Evolutionary conservation across 495 filamentous ascomycete species (phyloP), one percentile per base, ranked within the genome.

Genomic region (Lasiosphaeria hispida): DNA sequence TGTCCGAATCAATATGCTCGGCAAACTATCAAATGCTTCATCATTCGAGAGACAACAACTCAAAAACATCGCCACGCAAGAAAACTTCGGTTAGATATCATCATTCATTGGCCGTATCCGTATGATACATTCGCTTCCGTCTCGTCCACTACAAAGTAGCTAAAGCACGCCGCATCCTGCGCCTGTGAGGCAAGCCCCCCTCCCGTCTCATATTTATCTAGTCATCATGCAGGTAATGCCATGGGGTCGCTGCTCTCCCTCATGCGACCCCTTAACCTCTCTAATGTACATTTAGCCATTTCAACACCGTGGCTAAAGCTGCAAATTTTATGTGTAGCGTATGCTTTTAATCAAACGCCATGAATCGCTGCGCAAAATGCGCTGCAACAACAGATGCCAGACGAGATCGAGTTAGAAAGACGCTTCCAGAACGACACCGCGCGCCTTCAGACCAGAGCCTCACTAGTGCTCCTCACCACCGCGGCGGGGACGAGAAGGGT

Each of bases 321-420:
- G 51, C 41, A 53, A 55, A 66, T 41, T 39, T 48, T 23, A 40
- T 53, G 52, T 36, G 47, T 49, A 57, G 58, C 42, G 52, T 34
- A 65, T 56, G 60, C 50, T 51, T 64, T 50, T 53, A 34, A 53
- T 56, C 34, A 68, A 30, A 68, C 65, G 65, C 65, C 63, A 40
- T 56, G 49, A 57, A 33, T 62, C 37, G 51, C 57, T 34, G 53
- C 42, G 47, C 57, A 48, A 60, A 62, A 62, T 52, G 52, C 53
- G 45, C 59, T 42, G 52, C 57, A 34, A 58, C 52, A 58, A 53
- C 43, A 64, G 62, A 64, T 61, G 54, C 36, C 40, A 61, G 48
- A 63, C 60, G 42, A 60, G 51, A 63, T 61, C 43, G 43, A 53
- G 51, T 34, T 38, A 61, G 58, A 56, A 41, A 55, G 48, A 48